A percentile compares a stretch with the other conserved stretches of the same genome.
Evolutionary conservation across 179 eudicot genomes (phyloP).

Genomic region (Patellifolia procumbens): DNA sequence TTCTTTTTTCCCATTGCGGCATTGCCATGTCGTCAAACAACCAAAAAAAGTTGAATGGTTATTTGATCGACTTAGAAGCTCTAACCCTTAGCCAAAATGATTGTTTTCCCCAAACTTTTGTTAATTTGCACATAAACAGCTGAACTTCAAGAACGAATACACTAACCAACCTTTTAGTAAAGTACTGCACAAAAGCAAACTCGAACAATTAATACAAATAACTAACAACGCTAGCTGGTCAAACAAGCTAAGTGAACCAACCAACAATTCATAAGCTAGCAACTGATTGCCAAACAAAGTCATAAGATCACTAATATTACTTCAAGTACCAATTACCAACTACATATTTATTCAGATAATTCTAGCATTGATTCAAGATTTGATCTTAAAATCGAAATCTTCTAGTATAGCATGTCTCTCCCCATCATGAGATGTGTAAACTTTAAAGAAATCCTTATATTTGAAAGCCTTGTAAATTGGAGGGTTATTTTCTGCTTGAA

Average conservation of each 20-base stretch:
- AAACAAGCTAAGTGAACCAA: not conserved
- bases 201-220: not conserved
- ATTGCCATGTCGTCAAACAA: too few species aligned
- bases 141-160: too few species aligned
- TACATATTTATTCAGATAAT: not conserved
- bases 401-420: constrained; percentile 13
- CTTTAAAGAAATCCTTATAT: constrained; percentile 35
- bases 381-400: not conserved
- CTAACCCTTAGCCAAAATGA: too few species aligned
- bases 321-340: not conserved
- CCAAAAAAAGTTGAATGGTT: too few species aligned
- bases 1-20: too few species aligned
- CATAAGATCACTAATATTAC: not conserved
- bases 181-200: too few species aligned
- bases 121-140: too few species aligned
- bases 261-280: not conserved
- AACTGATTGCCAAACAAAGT: not conserved
- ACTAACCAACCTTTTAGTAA: too few species aligned
- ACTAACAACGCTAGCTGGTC: not conserved
- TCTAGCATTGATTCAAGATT: not conserved
- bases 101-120: too few species aligned
- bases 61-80: too few species aligned
- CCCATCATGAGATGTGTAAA: constrained; percentile 5
- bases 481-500: not conserved
- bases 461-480: constrained; percentile 28